Evolutionary conservation across 805 yeast species (phyloP).

Genomic region (Wickerhamiella nectarea): DNA sequence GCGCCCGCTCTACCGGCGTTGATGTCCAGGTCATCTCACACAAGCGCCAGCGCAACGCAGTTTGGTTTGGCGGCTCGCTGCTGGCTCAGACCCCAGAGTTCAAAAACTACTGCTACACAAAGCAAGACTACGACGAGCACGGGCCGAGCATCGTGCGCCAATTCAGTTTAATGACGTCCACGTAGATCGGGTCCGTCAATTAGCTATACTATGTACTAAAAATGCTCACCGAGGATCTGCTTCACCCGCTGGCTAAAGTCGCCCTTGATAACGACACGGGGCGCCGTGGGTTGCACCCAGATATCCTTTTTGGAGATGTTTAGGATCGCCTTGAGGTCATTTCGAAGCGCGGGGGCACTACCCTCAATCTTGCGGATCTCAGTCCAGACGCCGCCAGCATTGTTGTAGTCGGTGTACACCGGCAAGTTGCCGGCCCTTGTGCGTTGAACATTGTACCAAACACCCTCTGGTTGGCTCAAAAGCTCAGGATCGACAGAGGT

Average conservation of each 20-base stretch:
- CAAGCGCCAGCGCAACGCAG: slow-evolving; percentile 95
- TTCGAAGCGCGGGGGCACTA: slow-evolving; percentile 47
- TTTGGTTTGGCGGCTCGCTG: slow-evolving; percentile 97
- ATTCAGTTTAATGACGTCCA: slow-evolving; percentile 61
- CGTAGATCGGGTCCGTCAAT: background rate
- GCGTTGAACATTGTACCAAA: slow-evolving; percentile 18
- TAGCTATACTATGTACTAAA: slow-evolving; percentile 11
- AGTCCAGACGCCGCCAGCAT: slow-evolving; percentile 49
- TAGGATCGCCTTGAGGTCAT: slow-evolving; percentile 44
- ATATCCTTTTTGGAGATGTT: slow-evolving; percentile 35
- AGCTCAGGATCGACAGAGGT: background rate
- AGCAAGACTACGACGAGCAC: slow-evolving; percentile 91
- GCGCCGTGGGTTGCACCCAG: slow-evolving; percentile 37
- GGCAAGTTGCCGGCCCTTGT: slow-evolving; percentile 50
- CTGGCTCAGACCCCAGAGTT: slow-evolving; percentile 96
- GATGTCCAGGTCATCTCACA: slow-evolving; percentile 95
- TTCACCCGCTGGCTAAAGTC: slow-evolving; percentile 30
- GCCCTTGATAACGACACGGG: slow-evolving; percentile 41
- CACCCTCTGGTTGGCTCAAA: background rate
- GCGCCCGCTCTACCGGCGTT: slow-evolving; percentile 76
- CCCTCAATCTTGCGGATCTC: slow-evolving; percentile 64
- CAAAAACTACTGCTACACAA: slow-evolving; percentile 91
- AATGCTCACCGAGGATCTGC: slow-evolving; percentile 24
- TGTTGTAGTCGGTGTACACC: slow-evolving; percentile 58
- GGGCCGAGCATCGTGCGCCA: slow-evolving; percentile 97